Percentiles rank a stretch among this genome's conserved stretches.
These are phyloP conservation scores for Phytophthora fragariaefolia DNA, from an alignment of 352 stramenopile species.

Conservation along the genomic window DNA sequence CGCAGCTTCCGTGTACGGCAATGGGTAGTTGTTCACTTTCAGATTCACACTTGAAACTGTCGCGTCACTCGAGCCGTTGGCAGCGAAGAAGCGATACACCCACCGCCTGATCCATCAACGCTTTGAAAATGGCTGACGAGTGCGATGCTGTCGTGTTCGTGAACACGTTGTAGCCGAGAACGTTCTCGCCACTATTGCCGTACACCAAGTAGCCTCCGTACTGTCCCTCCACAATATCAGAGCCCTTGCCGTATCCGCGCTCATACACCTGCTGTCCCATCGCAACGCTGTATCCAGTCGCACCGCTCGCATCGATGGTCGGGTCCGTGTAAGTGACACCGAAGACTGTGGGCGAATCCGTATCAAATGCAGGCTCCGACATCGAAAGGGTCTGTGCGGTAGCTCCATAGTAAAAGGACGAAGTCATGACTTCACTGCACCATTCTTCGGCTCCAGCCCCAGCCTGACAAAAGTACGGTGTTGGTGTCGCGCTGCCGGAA, in stretches of 20 bases:
- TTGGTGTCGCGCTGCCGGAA: conserved; percentile 31
- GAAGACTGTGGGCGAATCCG: conserved; percentile 53
- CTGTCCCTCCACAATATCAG: conserved; percentile 33
- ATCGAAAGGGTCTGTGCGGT: conserved; percentile 18
- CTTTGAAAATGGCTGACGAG: conserved; percentile 55
- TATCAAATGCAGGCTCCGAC: conserved; percentile 31
- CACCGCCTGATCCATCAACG: conserved; percentile 53
- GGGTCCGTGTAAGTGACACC: conserved; percentile 51
- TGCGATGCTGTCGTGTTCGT: conserved; percentile 59
- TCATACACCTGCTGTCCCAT: conserved; percentile 50
- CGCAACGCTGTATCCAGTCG: conserved; percentile 42
- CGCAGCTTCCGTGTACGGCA: conserved; percentile 42
- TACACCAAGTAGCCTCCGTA: conserved; percentile 54
- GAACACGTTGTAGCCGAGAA: conserved; percentile 63
- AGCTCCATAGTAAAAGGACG: conserved; percentile 33
- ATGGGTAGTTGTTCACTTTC: conserved; percentile 53
- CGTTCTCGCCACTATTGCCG: conserved; percentile 36
- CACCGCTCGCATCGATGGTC: conserved; percentile 44
- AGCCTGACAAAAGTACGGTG: conserved; percentile 42
- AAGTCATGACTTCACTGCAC: conserved; percentile 42
- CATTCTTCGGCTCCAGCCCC: conserved; percentile 30
- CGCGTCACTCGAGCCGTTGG: conserved; percentile 18
- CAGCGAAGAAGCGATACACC: conserved; percentile 59
- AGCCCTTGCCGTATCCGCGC: conserved; percentile 41
- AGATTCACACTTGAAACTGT: conserved; percentile 27